These are phyloP conservation scores for Syncephalis plumigaleata DNA, from an alignment of 371 early-diverging fungal species.

Conservation along the genomic window DNA sequence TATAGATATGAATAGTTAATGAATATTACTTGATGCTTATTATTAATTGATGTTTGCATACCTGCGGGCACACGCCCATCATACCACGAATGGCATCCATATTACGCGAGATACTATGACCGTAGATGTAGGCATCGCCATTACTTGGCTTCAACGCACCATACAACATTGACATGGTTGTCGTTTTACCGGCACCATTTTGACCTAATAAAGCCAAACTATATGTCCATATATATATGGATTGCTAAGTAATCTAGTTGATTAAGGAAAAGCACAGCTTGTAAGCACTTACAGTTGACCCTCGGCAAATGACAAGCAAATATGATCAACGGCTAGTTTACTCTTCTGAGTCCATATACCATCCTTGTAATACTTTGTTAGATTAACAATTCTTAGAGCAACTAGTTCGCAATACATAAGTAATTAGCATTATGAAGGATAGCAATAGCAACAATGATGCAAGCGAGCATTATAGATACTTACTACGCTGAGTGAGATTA, in stretches of 20 bases:
- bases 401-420: neutral
- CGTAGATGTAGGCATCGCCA: slow-evolving; percentile 39
- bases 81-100: slow-evolving; percentile 35
- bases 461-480: no score
- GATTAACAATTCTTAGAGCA: slow-evolving; percentile 26
- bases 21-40: no score
- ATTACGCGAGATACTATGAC: slow-evolving; percentile 21
- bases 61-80: slow-evolving; percentile 53
- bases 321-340: slow-evolving; percentile 42
- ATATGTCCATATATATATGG: neutral
- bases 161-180: slow-evolving; percentile 38
- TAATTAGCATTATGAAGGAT: no score
- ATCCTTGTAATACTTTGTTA: slow-evolving; percentile 36
- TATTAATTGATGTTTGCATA: no score
- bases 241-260: neutral
- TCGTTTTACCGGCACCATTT: slow-evolving; percentile 58
- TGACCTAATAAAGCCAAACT: slow-evolving; percentile 36
- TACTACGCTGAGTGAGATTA: slow-evolving; percentile 7
- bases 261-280: neutral
- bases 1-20: no score
- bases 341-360: slow-evolving; percentile 18
- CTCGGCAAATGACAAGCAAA: slow-evolving; percentile 33
- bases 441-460: no score
- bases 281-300: slow-evolving; percentile 16
- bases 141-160: slow-evolving; percentile 37